Base-by-base conservation (phyloP, 345 rosid genomes). In the Murraya koenigii region DNA sequence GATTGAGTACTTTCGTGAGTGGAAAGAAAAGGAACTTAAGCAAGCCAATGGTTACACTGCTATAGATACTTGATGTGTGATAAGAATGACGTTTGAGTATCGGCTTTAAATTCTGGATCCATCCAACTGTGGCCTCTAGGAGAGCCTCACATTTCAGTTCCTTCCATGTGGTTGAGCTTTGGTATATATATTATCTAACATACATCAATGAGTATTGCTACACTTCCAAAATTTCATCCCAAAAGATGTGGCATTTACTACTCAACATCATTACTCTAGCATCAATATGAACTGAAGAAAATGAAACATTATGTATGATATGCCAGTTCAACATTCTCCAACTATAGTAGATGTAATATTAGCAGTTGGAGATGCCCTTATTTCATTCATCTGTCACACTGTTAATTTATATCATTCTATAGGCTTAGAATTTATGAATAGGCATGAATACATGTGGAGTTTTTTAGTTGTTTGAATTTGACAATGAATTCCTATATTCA, bases 41-140 rank as follows among this genome's bases (percentile, higher is more conserved):
- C 76, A 33, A 69, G 72, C 82, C 86, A 80, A 80, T 80, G 14
- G 78, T 15, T 33, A 7, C 68, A 36, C 71, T 56, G 72, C 67
- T 69, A 76, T 69, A 72, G 82, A 76, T 85, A 78, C 77, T 67
- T 58, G 36, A 58, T 54, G 77, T 54, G 77, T 9, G 66, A 54
- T 76, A 75, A 62, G 60, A 65, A 26, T 33, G 63, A 55, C 55
- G 26, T 28, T 54, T 70, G 32, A 36, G 49, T 58, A 58, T 58
- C 56, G 33, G 44, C 6, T 30, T 33, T 66, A 75, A 67, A 68
- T 17, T 72, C 25, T 52, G 41, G 69, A 62, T 32, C 30, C 52
- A 52, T 35, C 30, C 75, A 28, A 32, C 67, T 71, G 38, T 72
- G 70, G 55, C 55, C 55, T 77, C 41, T 52, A 33, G 5, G 11